phyloP scores from a whole-genome alignment of 768 basidiomycete genomes.

The Tricholoma sp. region DNA sequence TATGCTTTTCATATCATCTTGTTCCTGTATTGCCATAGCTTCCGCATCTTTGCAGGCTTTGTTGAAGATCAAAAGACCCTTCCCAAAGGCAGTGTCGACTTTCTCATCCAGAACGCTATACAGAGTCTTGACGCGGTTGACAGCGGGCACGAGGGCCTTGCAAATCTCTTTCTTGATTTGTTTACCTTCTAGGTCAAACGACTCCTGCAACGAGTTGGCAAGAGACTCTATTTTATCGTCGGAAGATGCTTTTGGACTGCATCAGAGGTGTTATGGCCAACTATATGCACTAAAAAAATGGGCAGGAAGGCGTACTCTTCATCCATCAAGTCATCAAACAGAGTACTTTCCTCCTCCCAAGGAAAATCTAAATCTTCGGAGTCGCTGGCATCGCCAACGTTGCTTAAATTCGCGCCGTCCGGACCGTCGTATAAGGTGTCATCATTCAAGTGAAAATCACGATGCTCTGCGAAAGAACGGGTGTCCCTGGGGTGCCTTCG shows the following conservation, averaged over 20 bases:
- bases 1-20: slow-evolving; percentile 34
- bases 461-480: not conserved
- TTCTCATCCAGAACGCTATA: slow-evolving; percentile 32
- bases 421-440: slow-evolving; percentile 11
- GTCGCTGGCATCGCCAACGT: slow-evolving; percentile 19
- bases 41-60: slow-evolving; percentile 52
- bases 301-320: slow-evolving; percentile 27
- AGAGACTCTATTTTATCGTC: slow-evolving; percentile 30
- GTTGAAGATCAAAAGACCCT: slow-evolving; percentile 50
- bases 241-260: slow-evolving; percentile 22
- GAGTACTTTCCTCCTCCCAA: slow-evolving; percentile 51
- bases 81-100: slow-evolving; percentile 32
- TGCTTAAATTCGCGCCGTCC: slow-evolving; percentile 8
- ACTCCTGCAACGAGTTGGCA: slow-evolving; percentile 34
- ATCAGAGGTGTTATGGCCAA: slow-evolving; percentile 1
- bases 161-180: slow-evolving; percentile 36
- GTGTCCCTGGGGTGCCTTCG: not conserved
- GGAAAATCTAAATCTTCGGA: slow-evolving; percentile 30
- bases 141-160: slow-evolving; percentile 37
- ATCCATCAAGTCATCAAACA: slow-evolving; percentile 45
- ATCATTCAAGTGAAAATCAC: slow-evolving; percentile 12
- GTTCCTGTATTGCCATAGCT: slow-evolving; percentile 34
- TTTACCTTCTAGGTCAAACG: slow-evolving; percentile 36
- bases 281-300: slow-evolving; percentile 11
- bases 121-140: slow-evolving; percentile 41